Base-by-base conservation (phyloP, 768 basidiomycete species). In the Suillus subalutaceus region DNA sequence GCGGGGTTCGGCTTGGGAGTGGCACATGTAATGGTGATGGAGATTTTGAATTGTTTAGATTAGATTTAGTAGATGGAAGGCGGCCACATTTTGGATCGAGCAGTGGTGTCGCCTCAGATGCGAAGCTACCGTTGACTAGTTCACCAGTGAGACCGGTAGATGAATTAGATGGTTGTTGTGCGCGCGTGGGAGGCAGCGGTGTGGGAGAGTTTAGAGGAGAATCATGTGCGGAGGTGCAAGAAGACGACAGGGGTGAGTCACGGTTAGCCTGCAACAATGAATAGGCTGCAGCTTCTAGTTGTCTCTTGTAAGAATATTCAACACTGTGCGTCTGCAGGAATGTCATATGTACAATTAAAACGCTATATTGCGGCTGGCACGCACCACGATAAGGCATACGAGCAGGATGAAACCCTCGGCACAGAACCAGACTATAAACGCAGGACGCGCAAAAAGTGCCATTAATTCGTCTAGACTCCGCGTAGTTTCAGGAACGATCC, bases 381-480 rank as follows among this genome's bases (percentile, higher is more conserved):
- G 75, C 73, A 96, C 94, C 59, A 84, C 78, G 30, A 81, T 76
- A 23, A 97, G 83, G 68, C 85, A 86, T 30, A 85, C 76, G 26
- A 88, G 71, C 44, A 94, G 85, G 6, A 82, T 75, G 48, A 84
- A 79, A 26, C 87, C 88, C 3, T 96, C 81, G 18, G 92, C 76
- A 15, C 90, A 88, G 77, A 96, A 92, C 81, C 94, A 97, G 5
- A 82, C 86, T 44, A 96, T 78, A 75, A 96, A 98, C 1, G 91
- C 78, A 2, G 90, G 88, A 53, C 96, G 81, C 62, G 83, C 79
- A 77, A 96, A 95, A 10, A 97, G 83, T 32, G 75, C 75, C 32
- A 98, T 83, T 32, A 98, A 85, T 74, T 96, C 94, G 66, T 95
- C 92, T 20, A 98, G 81, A 2, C 91, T 90, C 68, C 92, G 92